A percentile compares a stretch with the other conserved stretches of the same genome.
These are phyloP conservation scores for Tulasnella calospora DNA, from an alignment of 768 basidiomycete genomes.

Conservation along the genomic window DNA sequence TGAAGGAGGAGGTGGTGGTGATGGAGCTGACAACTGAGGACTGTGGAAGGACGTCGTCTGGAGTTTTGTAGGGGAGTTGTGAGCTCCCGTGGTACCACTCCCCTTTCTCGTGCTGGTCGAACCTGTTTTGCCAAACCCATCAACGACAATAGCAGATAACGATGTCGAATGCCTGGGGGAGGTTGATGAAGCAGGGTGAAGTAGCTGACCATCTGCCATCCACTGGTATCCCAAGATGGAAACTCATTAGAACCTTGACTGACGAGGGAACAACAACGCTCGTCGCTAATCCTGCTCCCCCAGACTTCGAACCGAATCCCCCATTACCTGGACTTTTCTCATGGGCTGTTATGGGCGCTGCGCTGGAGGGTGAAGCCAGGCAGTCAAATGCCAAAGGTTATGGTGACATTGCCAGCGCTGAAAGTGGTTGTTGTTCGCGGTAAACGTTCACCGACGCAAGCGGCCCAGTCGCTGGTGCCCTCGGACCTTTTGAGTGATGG, in stretches of 20 bases:
- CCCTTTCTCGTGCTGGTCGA: too few species aligned
- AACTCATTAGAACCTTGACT: constrained; percentile 8
- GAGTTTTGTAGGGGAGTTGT: constrained; percentile 33
- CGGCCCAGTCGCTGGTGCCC: constrained; percentile 18
- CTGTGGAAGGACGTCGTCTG: constrained; percentile 38
- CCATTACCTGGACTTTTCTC: not conserved
- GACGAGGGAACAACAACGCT: not conserved
- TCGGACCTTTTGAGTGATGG: constrained; percentile 13
- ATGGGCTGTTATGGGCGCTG: constrained; percentile 23
- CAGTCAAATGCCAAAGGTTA: constrained; percentile 33
- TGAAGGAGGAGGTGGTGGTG: constrained; percentile 32
- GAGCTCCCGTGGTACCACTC: too few species aligned
- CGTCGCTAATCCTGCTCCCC: not conserved
- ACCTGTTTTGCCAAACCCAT: too few species aligned
- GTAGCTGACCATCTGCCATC: constrained; percentile 30
- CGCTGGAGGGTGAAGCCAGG: constrained; percentile 33
- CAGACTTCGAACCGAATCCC: constrained; percentile 25
- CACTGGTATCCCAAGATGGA: constrained; percentile 15
- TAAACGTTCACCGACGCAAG: constrained; percentile 1
- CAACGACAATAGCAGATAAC: too few species aligned
- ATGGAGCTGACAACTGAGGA: constrained; percentile 37
- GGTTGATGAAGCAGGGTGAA: constrained; percentile 34
- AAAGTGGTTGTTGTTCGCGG: constrained; percentile 29
- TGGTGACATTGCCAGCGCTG: constrained; percentile 36
- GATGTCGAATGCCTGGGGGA: too few species aligned